Conservation (phyloP, 2,329 filamentous ascomycete genomes). For the Aspergillus flavus region DNA sequence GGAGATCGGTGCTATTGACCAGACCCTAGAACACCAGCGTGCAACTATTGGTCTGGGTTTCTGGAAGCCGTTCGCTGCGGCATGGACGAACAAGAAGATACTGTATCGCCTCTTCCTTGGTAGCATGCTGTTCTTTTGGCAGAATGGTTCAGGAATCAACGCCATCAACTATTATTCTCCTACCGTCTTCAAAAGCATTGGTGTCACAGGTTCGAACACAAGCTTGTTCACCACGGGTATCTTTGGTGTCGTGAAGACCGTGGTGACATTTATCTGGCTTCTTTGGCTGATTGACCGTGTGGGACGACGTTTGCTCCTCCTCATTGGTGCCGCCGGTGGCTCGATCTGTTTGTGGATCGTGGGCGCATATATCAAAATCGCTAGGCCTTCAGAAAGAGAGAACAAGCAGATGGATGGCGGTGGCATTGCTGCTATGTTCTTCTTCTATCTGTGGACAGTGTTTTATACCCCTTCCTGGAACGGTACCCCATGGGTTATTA, state of each 20-base stretch:
- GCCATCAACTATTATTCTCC: constrained; percentile 77
- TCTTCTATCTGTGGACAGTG: constrained; percentile 75
- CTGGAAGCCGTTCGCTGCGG: constrained; percentile 69
- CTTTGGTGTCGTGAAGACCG: constrained; percentile 75
- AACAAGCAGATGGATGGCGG: constrained; percentile 30
- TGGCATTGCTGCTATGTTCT: constrained; percentile 55
- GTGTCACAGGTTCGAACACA: constrained; percentile 61
- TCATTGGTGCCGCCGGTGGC: constrained; percentile 66
- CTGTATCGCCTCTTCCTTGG: constrained; percentile 75
- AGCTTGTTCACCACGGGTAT: constrained; percentile 71
- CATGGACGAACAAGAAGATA: constrained; percentile 59
- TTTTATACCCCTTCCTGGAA: constrained; percentile 77
- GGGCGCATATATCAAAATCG: constrained; percentile 42
- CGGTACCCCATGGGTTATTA: constrained; percentile 75
- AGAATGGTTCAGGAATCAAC: constrained; percentile 77
- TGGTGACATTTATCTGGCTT: constrained; percentile 69
- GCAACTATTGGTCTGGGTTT: constrained; percentile 69
- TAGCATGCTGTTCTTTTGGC: constrained; percentile 74
- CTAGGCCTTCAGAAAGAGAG: constrained; percentile 26
- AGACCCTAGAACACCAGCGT: constrained; percentile 67
- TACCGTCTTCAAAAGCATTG: constrained; percentile 68
- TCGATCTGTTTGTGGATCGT: constrained; percentile 47
- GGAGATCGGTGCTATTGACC: constrained; percentile 71
- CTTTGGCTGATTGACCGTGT: constrained; percentile 68
- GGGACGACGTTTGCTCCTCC: constrained; percentile 64